These are phyloP conservation scores for Daldinia eschscholtzii DNA, from an alignment of 2,329 filamentous ascomycete species.

Conservation along the genomic window DNA sequence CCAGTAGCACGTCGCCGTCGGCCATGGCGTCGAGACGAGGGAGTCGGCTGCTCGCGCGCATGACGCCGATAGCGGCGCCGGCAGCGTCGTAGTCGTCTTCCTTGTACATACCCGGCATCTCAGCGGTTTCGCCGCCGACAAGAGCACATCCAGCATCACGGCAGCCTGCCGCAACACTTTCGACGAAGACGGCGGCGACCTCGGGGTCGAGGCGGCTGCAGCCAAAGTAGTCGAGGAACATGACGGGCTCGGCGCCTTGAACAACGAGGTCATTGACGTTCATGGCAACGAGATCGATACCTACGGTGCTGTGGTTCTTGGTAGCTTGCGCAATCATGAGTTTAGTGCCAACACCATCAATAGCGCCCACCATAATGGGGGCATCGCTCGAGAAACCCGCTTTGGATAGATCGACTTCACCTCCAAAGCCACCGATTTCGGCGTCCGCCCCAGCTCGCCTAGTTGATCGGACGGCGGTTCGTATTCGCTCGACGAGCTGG, in stretches of 20 bases:
- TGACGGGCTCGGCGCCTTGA: conserved; percentile 92
- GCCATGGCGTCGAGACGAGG: conserved; percentile 82
- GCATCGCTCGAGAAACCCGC: conserved; percentile 77
- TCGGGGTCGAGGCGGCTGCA: conserved; percentile 87
- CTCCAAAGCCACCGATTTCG: conserved; percentile 95
- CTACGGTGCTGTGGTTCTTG: conserved; percentile 92
- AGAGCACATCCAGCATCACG: conserved; percentile 86
- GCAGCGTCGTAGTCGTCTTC: conserved; percentile 93
- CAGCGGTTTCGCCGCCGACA: conserved; percentile 96
- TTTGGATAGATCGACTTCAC: conserved; percentile 81
- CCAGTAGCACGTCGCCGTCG: conserved; percentile 86
- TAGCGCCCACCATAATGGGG: conserved; percentile 90
- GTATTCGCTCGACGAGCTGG: conserved; percentile 91
- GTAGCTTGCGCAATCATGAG: conserved; percentile 94
- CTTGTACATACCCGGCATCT: conserved; percentile 97
- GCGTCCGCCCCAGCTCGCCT: conserved; percentile 88
- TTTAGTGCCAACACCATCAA: conserved; percentile 97
- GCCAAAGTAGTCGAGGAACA: conserved; percentile 98
- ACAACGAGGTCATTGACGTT: conserved; percentile 98
- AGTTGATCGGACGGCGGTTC: conserved; percentile 87
- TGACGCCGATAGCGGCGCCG: conserved; percentile 88
- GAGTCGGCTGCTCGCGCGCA: conserved; percentile 76
- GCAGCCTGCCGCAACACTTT: conserved; percentile 91
- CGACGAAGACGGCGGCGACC: conserved; percentile 85
- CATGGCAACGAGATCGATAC: conserved; percentile 98